Evolutionary conservation across 768 basidiomycete genomes (phyloP), one percentile per base, ranked within the genome.

Genomic region (Sporobolomyces phaffii): DNA sequence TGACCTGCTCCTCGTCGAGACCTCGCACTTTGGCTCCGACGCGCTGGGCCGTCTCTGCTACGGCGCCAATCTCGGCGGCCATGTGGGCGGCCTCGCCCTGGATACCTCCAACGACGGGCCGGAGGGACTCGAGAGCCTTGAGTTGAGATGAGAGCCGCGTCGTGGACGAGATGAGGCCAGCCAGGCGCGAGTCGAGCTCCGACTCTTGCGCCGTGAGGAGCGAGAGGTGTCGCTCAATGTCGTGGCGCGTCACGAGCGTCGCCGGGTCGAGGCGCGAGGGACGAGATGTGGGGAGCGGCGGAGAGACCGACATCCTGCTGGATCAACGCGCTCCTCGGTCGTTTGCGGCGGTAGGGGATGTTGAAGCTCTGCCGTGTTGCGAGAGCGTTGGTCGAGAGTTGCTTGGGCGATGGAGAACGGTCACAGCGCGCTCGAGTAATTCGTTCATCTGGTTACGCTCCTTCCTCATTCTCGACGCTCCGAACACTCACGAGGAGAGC

Each of bases 11-110:
- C 76, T 91, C 87, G 76, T 99, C 96, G 48, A 99, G 82, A 8
- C 84, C 82, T 33, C 88, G 82, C 28, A 99, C 96, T 53, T 87
- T 86, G 36, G 90, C 88, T n/a, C 93, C 91, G 11, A 99, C 89
- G 52, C 93, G 82, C 73, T 92, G 86, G 15, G 88, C 89, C 15
- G 87, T 93, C 49, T 64, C 52, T 29, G 70, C 70, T 0, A 72
- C 70, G 0, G 33, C 52, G 0, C 60, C 60, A 2, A 72, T 49
- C 31, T 65, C 60, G 7, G 13, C n/a, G 3, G 58, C 59, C 60
- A 64, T 62, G 17, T 59, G 56, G 22, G 48, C 54, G 10, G 66
- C 53, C 36, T 72, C 66, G 2, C n/a, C 41, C 41, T 65, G 34
- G n/a, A 72, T 68, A 10, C 64, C 64, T 3, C 40, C 44, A 5